Percentiles rank a stretch among this genome's conserved stretches.
These are phyloP conservation scores for Clausena lansium DNA, from an alignment of 345 rosid species.

Conservation along the genomic window DNA sequence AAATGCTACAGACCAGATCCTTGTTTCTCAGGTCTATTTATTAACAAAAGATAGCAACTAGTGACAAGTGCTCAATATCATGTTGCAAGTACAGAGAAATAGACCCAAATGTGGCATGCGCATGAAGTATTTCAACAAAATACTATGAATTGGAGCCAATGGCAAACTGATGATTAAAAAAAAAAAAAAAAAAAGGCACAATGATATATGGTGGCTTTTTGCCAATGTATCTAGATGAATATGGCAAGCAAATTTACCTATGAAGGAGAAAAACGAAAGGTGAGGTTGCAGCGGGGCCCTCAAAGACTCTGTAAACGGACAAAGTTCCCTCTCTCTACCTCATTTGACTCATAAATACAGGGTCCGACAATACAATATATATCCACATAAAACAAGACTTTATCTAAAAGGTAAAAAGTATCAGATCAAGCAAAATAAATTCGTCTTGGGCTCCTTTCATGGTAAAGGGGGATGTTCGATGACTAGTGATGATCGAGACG, in stretches of 20 bases:
- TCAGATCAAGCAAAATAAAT: background rate
- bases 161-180: background rate
- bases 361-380: background rate
- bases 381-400: background rate
- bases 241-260: background rate
- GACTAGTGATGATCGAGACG: background rate
- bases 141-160: background rate
- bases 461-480: background rate
- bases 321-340: background rate
- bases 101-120: background rate
- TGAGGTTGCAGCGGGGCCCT: background rate
- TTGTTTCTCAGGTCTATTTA: background rate
- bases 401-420: background rate
- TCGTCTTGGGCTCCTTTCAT: background rate
- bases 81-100: background rate
- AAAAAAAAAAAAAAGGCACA: background rate
- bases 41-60: background rate
- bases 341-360: background rate
- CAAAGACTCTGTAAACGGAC: background rate
- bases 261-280: background rate
- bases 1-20: background rate
- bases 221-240: background rate
- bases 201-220: background rate
- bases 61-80: background rate
- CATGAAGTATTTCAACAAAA: background rate